Conservation (phyloP, 352 stramenopile genomes). For the Globisporangium nodosum region DNA sequence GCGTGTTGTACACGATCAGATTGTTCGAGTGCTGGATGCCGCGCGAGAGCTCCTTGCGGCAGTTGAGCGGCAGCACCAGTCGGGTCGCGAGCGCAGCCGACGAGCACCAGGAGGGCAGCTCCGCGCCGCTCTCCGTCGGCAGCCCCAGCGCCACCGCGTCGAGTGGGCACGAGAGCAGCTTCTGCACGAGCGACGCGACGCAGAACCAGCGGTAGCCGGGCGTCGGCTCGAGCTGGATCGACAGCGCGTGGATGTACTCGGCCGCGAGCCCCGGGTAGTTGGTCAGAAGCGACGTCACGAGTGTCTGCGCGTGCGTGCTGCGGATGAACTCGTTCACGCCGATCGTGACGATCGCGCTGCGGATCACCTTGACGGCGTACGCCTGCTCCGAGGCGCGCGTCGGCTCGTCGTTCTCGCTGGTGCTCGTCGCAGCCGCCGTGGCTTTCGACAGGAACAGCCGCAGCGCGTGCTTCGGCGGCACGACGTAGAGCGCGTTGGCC, state of each 20-base stretch:
- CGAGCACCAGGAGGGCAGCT: slow-evolving; percentile 34
- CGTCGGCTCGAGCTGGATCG: slow-evolving; percentile 68
- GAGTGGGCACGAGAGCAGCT: slow-evolving; percentile 49
- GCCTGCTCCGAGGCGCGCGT: slow-evolving; percentile 31
- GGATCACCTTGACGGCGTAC: slow-evolving; percentile 59
- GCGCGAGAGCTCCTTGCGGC: slow-evolving; percentile 76
- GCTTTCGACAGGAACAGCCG: slow-evolving; percentile 43
- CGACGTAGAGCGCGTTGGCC: slow-evolving; percentile 42
- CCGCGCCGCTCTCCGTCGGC: slow-evolving; percentile 1
- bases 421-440: not conserved
- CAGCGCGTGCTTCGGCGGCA: slow-evolving; percentile 35
- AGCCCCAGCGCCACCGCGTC: slow-evolving; percentile 26
- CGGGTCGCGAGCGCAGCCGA: slow-evolving; percentile 44
- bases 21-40: slow-evolving; percentile 71
- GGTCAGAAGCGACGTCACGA: slow-evolving; percentile 51
- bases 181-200: slow-evolving; percentile 62
- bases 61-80: slow-evolving; percentile 62
- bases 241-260: slow-evolving; percentile 52
- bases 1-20: slow-evolving; percentile 66
- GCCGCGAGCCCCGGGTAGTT: slow-evolving; percentile 58
- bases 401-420: slow-evolving; percentile 9
- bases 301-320: slow-evolving; percentile 37
- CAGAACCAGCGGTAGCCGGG: slow-evolving; percentile 77
- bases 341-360: slow-evolving; percentile 54
- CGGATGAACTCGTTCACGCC: slow-evolving; percentile 59